A percentile compares a stretch with the other conserved stretches of the same genome.
These are phyloP conservation scores for Cerioporus squamosus DNA, from an alignment of 1,284 basidiomycete genomes.

Conservation along the genomic window DNA sequence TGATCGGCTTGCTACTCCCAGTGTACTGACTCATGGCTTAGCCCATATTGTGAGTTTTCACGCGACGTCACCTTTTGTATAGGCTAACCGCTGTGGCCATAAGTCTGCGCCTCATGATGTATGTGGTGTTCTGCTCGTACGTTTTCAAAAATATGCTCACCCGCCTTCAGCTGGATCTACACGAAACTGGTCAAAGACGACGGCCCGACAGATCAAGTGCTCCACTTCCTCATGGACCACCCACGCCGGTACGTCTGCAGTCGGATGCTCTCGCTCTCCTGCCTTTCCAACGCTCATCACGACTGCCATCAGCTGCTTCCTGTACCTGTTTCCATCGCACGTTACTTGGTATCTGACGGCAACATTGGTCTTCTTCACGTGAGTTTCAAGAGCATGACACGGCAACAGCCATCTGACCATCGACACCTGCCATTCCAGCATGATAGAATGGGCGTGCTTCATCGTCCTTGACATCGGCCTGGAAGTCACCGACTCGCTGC, in stretches of 20 bases:
- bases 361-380: slow-evolving; percentile 51
- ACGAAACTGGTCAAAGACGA: slow-evolving; percentile 50
- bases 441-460: slow-evolving; percentile 58
- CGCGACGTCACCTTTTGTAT: background rate
- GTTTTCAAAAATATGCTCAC: background rate
- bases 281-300: too few species aligned
- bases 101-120: slow-evolving; percentile 30
- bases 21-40: slow-evolving; percentile 11
- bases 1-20: background rate
- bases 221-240: slow-evolving; percentile 83
- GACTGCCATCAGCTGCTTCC: slow-evolving; percentile 60
- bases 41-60: slow-evolving; percentile 43
- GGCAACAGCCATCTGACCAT: too few species aligned
- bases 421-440: slow-evolving; percentile 30
- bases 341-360: slow-evolving; percentile 83
- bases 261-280: background rate
- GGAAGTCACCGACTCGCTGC: slow-evolving; percentile 40
- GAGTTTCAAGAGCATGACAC: slow-evolving; percentile 40
- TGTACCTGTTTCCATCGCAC: slow-evolving; percentile 84
- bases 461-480: slow-evolving; percentile 60
- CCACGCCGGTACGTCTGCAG: slow-evolving; percentile 56
- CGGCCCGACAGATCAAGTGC: slow-evolving; percentile 59
- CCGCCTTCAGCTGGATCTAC: slow-evolving; percentile 46
- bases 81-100: background rate
- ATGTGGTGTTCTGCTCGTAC: background rate